Evolutionary conservation across 192 early-diverging fungal genomes (phyloP).

Genomic region (Phlyctochytrium arcticum): DNA sequence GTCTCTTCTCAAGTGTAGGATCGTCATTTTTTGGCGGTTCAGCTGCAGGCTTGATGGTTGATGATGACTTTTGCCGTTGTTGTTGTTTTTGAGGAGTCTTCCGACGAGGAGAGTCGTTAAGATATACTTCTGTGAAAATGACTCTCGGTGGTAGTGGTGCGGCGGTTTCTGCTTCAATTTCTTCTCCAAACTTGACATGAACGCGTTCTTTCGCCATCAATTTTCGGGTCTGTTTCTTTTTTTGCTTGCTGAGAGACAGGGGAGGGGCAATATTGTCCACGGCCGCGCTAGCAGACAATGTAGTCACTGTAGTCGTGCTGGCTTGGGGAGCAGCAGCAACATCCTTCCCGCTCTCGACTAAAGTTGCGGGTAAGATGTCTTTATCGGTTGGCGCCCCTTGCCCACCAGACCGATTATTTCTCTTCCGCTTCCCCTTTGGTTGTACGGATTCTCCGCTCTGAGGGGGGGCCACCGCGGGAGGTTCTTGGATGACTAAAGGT

Average conservation of each 20-base stretch:
- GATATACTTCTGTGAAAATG: not conserved
- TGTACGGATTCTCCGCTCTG: not conserved
- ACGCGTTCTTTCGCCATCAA: slow-evolving; percentile 7
- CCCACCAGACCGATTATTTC: not conserved
- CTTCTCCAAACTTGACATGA: slow-evolving; percentile 14
- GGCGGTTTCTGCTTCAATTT: not conserved
- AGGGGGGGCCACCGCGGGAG: too few species aligned
- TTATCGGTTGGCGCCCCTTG: not conserved
- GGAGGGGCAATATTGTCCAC: slow-evolving; percentile 11
- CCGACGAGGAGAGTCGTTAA: not conserved
- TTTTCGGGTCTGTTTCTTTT: slow-evolving; percentile 8
- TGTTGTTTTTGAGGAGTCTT: not conserved
- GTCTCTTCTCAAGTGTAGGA: not conserved
- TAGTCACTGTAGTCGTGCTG: too few species aligned
- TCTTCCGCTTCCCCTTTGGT: not conserved
- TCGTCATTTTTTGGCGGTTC: not conserved
- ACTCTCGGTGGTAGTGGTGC: not conserved
- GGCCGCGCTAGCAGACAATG: not conserved
- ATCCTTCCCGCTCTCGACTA: too few species aligned
- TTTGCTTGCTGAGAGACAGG: slow-evolving; percentile 18
- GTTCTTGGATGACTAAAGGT: too few species aligned
- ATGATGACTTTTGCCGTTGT: not conserved
- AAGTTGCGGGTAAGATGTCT: not conserved
- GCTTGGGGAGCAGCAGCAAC: too few species aligned
- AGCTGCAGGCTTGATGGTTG: not conserved